These are phyloP conservation scores for Cardamine resedifolia DNA, from an alignment of 345 rosid genomes.

Conservation along the genomic window DNA sequence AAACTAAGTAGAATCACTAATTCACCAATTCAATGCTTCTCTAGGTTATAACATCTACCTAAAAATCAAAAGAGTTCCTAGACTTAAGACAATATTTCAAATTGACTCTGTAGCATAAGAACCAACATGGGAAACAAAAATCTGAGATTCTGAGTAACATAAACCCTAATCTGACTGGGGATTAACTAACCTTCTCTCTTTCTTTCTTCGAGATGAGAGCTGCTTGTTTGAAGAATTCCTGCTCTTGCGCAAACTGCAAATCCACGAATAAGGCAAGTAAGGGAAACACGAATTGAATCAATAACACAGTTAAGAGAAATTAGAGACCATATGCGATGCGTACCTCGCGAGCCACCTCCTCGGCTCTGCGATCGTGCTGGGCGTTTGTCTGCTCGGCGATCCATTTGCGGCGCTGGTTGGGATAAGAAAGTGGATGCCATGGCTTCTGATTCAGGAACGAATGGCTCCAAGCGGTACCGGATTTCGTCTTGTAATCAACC, in stretches of 20 bases:
- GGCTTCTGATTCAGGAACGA: constrained; percentile 96
- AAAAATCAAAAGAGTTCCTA: not conserved
- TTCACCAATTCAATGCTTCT: not conserved
- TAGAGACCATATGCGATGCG: not conserved
- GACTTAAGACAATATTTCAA: not conserved
- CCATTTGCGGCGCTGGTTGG: constrained; percentile 99
- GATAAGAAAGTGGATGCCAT: constrained; percentile 99
- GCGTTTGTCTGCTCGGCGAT: constrained; percentile 93
- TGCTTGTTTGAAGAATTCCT: constrained; percentile 91
- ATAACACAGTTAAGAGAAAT: not conserved
- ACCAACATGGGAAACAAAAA: not conserved
- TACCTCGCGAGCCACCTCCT: constrained; percentile 93
- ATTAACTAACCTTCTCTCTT: constrained; percentile 70
- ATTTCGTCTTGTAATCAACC: constrained; percentile 88
- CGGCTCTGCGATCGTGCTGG: constrained; percentile 65
- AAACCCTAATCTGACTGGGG: constrained; percentile 19
- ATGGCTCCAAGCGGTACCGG: constrained; percentile 99
- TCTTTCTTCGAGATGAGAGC: constrained; percentile 92
- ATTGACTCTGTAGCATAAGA: not conserved
- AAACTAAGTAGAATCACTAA: not conserved
- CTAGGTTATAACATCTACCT: not conserved
- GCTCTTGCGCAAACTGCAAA: constrained; percentile 89
- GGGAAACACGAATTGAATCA: not conserved
- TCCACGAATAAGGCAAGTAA: not conserved
- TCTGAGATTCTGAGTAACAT: constrained; percentile 9